These are phyloP conservation scores for Exserohilum rostratum DNA, from an alignment of 2,329 filamentous ascomycete species.

Conservation along the genomic window DNA sequence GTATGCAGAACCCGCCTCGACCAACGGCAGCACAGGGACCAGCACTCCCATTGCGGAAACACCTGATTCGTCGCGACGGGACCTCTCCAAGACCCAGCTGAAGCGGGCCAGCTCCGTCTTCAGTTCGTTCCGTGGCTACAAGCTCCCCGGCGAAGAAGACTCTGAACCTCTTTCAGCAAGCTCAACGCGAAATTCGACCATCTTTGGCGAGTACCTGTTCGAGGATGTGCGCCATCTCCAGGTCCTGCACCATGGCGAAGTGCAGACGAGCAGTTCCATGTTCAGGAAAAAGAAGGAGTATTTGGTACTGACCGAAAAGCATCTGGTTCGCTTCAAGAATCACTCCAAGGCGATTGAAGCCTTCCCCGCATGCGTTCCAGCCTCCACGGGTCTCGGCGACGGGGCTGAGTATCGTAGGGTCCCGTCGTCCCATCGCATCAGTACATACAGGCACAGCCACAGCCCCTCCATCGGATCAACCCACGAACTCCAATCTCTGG, in stretches of 20 bases:
- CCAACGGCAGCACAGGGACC: constrained; percentile 16
- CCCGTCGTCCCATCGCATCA: constrained; percentile 47
- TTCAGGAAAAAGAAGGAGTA: constrained; percentile 77
- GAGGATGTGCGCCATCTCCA: constrained; percentile 46
- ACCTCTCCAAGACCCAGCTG: constrained; percentile 28
- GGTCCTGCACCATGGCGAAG: constrained; percentile 71
- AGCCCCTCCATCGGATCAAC: constrained; percentile 65
- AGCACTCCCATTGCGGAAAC: constrained; percentile 16
- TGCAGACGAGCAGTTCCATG: constrained; percentile 72
- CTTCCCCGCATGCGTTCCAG: constrained; percentile 55
- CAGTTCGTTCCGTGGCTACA: constrained; percentile 62
- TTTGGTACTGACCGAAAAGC: constrained; percentile 71
- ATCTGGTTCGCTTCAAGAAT: constrained; percentile 71
- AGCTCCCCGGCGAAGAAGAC: constrained; percentile 60
- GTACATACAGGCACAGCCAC: constrained; percentile 60
- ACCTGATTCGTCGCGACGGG: constrained; percentile 19
- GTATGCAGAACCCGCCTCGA: constrained; percentile 27
- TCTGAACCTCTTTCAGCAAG: constrained; percentile 53
- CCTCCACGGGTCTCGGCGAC: not conserved
- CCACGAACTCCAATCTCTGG: constrained; percentile 63
- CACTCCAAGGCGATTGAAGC: constrained; percentile 68
- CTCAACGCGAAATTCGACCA: constrained; percentile 56
- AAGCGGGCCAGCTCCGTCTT: constrained; percentile 58
- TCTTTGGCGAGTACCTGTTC: constrained; percentile 45
- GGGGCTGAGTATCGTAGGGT: constrained; percentile 33